Evolutionary conservation across 345 rosid species (phyloP).

Genomic region (Rhodomyrtus tomentosa): DNA sequence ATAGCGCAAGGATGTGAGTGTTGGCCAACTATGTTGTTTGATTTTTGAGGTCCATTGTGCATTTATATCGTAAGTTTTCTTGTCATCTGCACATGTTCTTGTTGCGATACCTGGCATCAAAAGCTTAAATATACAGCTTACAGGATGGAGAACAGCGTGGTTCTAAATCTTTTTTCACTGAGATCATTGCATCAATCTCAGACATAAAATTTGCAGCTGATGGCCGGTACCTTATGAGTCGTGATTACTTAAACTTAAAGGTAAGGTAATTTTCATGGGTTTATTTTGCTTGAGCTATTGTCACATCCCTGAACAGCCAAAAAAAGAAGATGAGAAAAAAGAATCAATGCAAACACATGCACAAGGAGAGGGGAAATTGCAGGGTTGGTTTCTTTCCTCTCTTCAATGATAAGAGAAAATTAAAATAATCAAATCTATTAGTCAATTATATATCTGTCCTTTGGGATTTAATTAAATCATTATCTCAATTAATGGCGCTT

Average conservation of each 20-base stretch:
- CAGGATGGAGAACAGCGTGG: constrained; percentile 31
- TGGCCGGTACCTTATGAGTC: constrained; percentile 47
- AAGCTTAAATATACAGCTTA: constrained; percentile 27
- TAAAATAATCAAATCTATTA: not conserved
- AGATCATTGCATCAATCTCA: constrained; percentile 49
- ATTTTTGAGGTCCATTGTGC: not conserved
- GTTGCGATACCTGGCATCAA: constrained; percentile 7
- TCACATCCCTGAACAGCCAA: not conserved
- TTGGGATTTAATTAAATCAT: not conserved
- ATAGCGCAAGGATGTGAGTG: constrained; percentile 40
- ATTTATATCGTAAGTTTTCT: not conserved
- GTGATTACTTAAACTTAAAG: constrained; percentile 60
- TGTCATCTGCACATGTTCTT: not conserved
- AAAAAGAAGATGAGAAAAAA: not conserved
- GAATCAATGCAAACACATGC: not conserved
- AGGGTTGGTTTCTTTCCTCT: not conserved
- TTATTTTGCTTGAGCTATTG: not conserved
- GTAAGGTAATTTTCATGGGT: constrained; percentile 11
- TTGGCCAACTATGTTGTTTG: not conserved
- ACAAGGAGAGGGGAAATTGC: not conserved
- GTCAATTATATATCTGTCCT: not conserved
- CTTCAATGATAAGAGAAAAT: not conserved
- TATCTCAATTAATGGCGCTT: not conserved
- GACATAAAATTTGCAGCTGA: constrained; percentile 47
- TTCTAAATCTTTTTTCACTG: constrained; percentile 46